phyloP scores from a whole-genome alignment of 1,284 basidiomycete genomes.

The Cutaneotrichosporon sp. region DNA sequence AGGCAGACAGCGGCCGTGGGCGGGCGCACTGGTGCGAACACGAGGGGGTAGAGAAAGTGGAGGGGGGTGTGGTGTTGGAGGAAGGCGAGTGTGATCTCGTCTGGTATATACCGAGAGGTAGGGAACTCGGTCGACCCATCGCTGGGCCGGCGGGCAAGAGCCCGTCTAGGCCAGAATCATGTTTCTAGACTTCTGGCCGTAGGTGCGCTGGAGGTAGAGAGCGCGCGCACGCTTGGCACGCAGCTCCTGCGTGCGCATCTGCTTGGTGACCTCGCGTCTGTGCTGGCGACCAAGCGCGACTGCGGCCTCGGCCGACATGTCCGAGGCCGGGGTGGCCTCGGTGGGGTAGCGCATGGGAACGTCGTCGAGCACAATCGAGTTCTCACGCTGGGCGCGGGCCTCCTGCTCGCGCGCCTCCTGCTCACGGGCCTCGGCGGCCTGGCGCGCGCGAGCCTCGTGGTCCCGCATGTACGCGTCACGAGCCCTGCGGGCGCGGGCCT shows the following conservation, averaged over 20 bases:
- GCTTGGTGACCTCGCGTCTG: neutral
- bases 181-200: neutral
- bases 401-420: neutral
- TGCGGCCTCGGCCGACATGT: neutral
- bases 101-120: neutral
- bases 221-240: slow-evolving; percentile 5
- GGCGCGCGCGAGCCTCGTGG: neutral
- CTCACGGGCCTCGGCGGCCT: neutral
- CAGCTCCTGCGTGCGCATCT: neutral
- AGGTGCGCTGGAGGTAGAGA: slow-evolving; percentile 3
- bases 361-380: neutral
- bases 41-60: neutral
- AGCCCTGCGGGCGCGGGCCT: slow-evolving; percentile 1
- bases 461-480: slow-evolving; percentile 1
- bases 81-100: slow-evolving; percentile 1
- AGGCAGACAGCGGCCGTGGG: neutral
- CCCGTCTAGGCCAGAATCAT: neutral
- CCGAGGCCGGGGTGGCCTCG: neutral
- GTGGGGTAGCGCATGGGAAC: neutral
- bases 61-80: neutral
- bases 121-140: neutral
- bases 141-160: neutral
- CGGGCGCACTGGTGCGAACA: neutral
- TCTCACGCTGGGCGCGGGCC: neutral
- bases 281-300: neutral